Conservation (phyloP, 169 alveolate species). For the Cryptosporidium sp. region DNA sequence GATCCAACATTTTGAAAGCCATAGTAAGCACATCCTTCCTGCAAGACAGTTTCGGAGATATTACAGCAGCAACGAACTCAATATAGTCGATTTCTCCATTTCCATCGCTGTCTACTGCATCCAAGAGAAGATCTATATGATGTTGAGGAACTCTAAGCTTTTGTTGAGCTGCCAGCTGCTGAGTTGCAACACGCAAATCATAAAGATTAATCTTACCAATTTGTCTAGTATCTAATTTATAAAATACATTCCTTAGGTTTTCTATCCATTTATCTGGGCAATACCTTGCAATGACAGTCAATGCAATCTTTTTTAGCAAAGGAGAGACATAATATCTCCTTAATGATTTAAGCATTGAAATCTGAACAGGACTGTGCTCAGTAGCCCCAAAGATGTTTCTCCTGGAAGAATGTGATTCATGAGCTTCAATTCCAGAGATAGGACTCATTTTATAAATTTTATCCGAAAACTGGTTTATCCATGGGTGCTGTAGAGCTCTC, state of each 20-base stretch:
- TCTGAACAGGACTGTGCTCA: conserved; percentile 4
- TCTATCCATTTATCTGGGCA: conserved; percentile 70
- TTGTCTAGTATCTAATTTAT: conserved; percentile 48
- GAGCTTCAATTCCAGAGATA: not conserved
- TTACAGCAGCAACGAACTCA: conserved; percentile 68
- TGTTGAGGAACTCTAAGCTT: conserved; percentile 35
- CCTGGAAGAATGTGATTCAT: not conserved
- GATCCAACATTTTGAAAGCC: conserved; percentile 66
- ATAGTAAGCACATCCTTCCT: conserved; percentile 35
- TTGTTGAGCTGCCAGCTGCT: conserved; percentile 13
- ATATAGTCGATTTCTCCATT: conserved; percentile 63
- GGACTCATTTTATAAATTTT: not conserved
- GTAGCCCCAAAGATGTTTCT: not conserved
- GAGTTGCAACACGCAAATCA: conserved; percentile 44
- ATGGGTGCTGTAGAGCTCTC: conserved; percentile 76
- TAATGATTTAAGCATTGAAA: conserved; percentile 43
- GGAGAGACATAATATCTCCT: conserved; percentile 63
- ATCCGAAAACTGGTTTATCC: conserved; percentile 50
- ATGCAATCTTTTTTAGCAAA: conserved; percentile 45
- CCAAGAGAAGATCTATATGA: conserved; percentile 50
- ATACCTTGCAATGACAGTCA: conserved; percentile 64
- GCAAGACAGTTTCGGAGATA: conserved; percentile 43
- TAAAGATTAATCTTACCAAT: conserved; percentile 45
- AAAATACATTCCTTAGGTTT: conserved; percentile 52
- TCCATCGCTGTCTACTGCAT: conserved; percentile 72